Evolutionary conservation across 805 yeast genomes (phyloP), one percentile per base, ranked within the genome.

Genomic region (Cyberlindnera amylophila): DNA sequence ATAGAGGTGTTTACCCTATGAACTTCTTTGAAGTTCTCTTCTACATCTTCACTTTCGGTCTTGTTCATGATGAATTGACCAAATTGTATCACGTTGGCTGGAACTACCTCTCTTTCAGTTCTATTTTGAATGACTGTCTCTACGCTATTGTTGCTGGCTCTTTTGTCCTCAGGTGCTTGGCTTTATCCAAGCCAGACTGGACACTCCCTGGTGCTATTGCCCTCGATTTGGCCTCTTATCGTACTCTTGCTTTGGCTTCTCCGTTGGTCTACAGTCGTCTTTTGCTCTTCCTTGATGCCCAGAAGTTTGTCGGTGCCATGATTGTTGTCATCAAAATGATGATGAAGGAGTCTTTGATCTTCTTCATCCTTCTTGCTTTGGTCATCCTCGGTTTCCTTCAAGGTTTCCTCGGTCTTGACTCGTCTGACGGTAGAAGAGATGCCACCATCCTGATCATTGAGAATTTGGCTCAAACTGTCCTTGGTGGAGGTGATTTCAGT

Each of bases 241-340:
- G 95, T 47, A 60, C 86, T 3, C 63, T 88, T 36, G 81, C 95
- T 0, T 74, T 89, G 55, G 89, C 86, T 12, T 84, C 96, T 6
- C 96, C 96, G 3, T 69, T 88, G 50, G 81, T 88, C 75, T 88
- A 96, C 95, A 74, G 85, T 2, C 71, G 96, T 38, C 66, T 88
- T 38, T 65, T 88, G 42, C 70, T 88, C 29, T 87, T 72, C 62
- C 71, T 87, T 53, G 96, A 88, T 58, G 83, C 90, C 10, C 79
- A 81, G 50, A 75, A 76, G 52, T 87, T 88, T 61, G 86, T 87
- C 37, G 96, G 96, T 32, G 86, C 89, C 2, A 84, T 88, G 88
- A 75, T 88, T 49, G 91, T 88, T 23, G 91, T 88, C 4, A 66
- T 86, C 38, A 86, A 86, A 55, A 82, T 81, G 44, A 83, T 88